Conservation (phyloP, 2,329 filamentous ascomycete species). For the Periconia macrospinosa region DNA sequence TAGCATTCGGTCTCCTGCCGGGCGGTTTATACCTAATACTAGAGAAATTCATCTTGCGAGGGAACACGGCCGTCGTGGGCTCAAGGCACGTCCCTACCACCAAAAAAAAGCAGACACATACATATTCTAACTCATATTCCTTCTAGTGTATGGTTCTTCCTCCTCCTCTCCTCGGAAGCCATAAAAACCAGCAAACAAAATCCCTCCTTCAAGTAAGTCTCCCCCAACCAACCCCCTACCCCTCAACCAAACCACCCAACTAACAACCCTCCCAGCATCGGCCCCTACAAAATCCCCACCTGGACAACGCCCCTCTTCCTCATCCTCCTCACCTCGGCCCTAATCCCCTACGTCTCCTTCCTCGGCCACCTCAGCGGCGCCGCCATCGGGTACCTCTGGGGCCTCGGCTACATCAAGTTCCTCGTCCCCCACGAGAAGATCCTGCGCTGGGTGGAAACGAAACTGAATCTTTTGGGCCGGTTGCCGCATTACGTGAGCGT, state of each 20-base stretch:
- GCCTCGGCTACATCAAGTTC: constrained; percentile 84
- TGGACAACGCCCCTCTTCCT: constrained; percentile 87
- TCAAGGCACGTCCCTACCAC: constrained; percentile 65
- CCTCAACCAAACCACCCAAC: constrained; percentile 44
- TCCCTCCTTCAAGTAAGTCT: constrained; percentile 67
- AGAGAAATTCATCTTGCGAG: constrained; percentile 71
- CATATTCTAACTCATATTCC: too few species aligned
- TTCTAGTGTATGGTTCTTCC: constrained; percentile 86
- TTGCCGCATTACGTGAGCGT: constrained; percentile 92
- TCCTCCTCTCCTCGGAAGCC: constrained; percentile 81
- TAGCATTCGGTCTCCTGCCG: constrained; percentile 62
- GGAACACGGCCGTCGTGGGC: constrained; percentile 76
- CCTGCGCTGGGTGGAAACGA: constrained; percentile 84
- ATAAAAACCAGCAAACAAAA: constrained; percentile 83
- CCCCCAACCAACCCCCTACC: not conserved
- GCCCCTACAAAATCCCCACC: constrained; percentile 76
- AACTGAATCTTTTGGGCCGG: constrained; percentile 79
- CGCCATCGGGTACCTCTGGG: constrained; percentile 83
- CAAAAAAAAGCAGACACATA: not conserved
- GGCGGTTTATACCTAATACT: constrained; percentile 78
- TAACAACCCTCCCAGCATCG: constrained; percentile 47
- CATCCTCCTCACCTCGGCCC: constrained; percentile 71
- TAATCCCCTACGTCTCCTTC: constrained; percentile 81
- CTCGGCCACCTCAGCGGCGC: constrained; percentile 85
- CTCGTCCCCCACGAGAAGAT: constrained; percentile 87